A percentile compares a stretch with the other conserved stretches of the same genome.
Conservation (phyloP, 225 moss, liverwort and hornwort genomes). For the Straminergon stramineum region DNA sequence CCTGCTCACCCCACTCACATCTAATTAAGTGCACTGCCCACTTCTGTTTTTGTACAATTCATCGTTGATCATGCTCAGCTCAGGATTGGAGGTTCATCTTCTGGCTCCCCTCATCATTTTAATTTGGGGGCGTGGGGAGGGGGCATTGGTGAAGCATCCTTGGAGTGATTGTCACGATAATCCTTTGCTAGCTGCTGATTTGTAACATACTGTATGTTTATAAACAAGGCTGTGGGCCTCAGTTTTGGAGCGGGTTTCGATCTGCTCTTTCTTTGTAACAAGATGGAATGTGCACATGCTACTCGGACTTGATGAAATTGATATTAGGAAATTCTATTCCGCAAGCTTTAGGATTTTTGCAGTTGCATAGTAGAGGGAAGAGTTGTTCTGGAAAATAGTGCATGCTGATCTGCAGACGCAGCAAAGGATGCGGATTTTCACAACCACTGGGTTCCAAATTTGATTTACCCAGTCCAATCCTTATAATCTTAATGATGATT, state of each 20-base stretch:
- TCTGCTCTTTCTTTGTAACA: not conserved
- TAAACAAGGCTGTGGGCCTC: not conserved
- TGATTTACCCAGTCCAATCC: not conserved
- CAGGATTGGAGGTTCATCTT: not conserved
- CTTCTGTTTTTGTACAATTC: not conserved
- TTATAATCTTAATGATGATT: not conserved
- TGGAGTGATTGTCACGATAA: not conserved
- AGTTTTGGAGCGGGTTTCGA: conserved; percentile 3
- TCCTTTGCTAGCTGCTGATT: not conserved
- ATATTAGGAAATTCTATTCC: no score
- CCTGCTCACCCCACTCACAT: conserved; percentile 1
- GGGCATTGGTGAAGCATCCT: not conserved
- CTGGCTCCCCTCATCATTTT: not conserved
- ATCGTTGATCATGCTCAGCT: not conserved
- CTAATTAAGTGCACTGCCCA: not conserved
- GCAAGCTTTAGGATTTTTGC: not conserved
- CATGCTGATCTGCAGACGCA: not conserved
- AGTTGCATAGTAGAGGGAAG: no score
- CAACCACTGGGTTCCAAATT: not conserved
- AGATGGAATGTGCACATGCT: not conserved
- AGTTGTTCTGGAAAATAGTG: not conserved
- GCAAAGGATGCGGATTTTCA: not conserved
- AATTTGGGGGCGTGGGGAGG: not conserved
- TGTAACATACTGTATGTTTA: conserved; percentile 38
- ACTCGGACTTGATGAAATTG: not conserved